Evolutionary conservation across 2,329 filamentous ascomycete species (phyloP), one percentile per base, ranked within the genome.

Genomic region (Xylaria sp.): DNA sequence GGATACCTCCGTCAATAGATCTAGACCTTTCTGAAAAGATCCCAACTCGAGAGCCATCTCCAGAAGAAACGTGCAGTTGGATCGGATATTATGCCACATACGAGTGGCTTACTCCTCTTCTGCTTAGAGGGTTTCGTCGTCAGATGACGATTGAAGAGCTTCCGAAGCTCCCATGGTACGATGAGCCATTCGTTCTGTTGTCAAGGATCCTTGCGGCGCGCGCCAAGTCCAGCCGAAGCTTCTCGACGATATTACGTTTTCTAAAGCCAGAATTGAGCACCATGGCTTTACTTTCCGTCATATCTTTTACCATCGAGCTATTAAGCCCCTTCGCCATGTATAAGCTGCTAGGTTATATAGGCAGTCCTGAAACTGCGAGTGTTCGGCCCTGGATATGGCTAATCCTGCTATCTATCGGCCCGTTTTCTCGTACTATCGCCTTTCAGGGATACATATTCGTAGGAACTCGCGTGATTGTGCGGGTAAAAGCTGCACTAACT

Each of bases 381-480:
- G 80, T 86, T 32, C 81, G 81, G 29, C 85, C 86, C 1, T 84
- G 82, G 79, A 72, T 87, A 54, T 89, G 87, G 87, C 77, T 89
- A 9, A 69, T 84, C 2, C 80, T 88, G 40, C 80, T 88, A 68
- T 88, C 88, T 65, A 63, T 82, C 44, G 87, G 87, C 0, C 86
- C 85, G 0, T 71, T 84, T 48, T 74, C 78, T 3, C 83, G 84
- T 16, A 86, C 87, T 2, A 71, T 88, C 51, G 76, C 81, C 63
- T 87, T 84, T 69, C 86, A 89, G 74, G 85, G 86, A 71, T 89
- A 89, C 74, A 81, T 88, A 40, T 89, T 88, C 72, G 85, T 80
- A 1, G 86, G 85, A 6, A 88, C 87, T 2, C 81, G 86, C n/a
- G 77, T 88, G 51, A 78, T 88, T 40, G 85, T 88, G 42, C 84